Conservation (phyloP, 176 grass and related monocot genomes). For the Puccinellia tenuiflora region DNA sequence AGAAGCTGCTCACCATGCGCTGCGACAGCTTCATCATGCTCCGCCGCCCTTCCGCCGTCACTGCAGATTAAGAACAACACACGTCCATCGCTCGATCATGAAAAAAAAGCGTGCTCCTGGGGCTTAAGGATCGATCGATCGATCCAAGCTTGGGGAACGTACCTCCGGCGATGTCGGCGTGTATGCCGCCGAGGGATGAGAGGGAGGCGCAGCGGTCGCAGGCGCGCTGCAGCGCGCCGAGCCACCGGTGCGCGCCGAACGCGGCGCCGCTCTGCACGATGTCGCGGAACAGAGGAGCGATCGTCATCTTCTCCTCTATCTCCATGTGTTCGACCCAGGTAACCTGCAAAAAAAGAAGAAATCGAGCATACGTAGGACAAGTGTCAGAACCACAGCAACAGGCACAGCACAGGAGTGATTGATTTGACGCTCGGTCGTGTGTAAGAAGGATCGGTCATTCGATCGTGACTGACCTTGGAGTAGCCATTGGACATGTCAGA, state of each 20-base stretch:
- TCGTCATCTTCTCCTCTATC: conserved; percentile 56
- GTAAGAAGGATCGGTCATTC: too few relatives aligned
- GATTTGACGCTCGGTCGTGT: not conserved
- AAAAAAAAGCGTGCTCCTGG: not conserved
- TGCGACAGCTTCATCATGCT: conserved; percentile 98
- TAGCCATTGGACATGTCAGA: conserved; percentile 82
- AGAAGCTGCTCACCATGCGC: conserved; percentile 90
- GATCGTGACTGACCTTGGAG: conserved; percentile 46
- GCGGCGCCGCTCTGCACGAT: conserved; percentile 72
- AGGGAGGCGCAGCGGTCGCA: conserved; percentile 71
- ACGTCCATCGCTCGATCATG: not conserved
- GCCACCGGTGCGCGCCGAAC: conserved; percentile 81
- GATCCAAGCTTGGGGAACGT: too few relatives aligned
- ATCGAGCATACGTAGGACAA: too few relatives aligned
- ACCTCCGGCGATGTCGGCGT: conserved; percentile 59
- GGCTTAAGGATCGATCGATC: not conserved
- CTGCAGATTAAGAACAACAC: not conserved
- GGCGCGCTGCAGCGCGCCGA: conserved; percentile 65
- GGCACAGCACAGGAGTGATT: not conserved
- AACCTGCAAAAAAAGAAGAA: conserved; percentile 36
- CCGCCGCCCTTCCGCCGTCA: conserved; percentile 66
- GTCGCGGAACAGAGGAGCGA: conserved; percentile 57
- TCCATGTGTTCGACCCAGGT: conserved; percentile 94
- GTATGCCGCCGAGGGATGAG: conserved; percentile 29
- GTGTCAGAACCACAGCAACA: not conserved